Base-by-base conservation (phyloP, 2,329 filamentous ascomycete species). In the Alternaria sp. region DNA sequence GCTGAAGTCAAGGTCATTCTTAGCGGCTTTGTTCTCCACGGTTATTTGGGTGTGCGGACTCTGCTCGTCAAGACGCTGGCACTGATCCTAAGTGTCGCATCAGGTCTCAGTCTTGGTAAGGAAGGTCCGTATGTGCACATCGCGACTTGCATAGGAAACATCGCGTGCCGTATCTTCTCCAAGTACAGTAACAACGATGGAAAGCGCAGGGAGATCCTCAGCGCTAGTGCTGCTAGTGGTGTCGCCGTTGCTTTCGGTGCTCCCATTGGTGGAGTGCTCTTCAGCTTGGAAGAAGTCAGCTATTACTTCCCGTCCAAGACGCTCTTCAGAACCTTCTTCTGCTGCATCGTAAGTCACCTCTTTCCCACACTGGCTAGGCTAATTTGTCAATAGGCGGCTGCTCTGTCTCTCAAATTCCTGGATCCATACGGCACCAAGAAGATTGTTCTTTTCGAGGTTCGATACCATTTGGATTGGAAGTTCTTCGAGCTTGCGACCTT, bases 271-370 rank as follows among this genome's bases (percentile, higher is more conserved):
- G 94, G 94, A 53, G 93, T 97, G 1, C 84, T 98, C 3, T 98
- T 98, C 78, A 93, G 93, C 34, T 80, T 98, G 30, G 95, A 99
- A 79, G 95, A 98, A 84, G 94, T 98, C 63, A 89, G 92, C 68
- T 98, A 98, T 79, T 98, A 98, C 79, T 98, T 98, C 77, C 94
- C 95, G 0, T 93, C 94, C 6, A 98, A 99, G 81, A 98, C 94
- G 0, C 86, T 99, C 8, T 99, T 99, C 82, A 86, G 95, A 54
- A 98, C 95, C 0, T 99, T 99, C 79, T 98, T 98, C 80, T 98
- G 94, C 82, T 98, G 94, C 79, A 98, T 98, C 70, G 90, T 91
- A 77, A 75, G 81, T 53, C 14, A 14, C 43, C 39, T 41, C 2
- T 4, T 5, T 7, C 28, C 60, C 48, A 59, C 46, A 42, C 26